A percentile compares a stretch with the other conserved stretches of the same genome.
These are phyloP conservation scores for Heliamphora exappendiculata DNA, from an alignment of 148 eudicot species.

Conservation along the genomic window DNA sequence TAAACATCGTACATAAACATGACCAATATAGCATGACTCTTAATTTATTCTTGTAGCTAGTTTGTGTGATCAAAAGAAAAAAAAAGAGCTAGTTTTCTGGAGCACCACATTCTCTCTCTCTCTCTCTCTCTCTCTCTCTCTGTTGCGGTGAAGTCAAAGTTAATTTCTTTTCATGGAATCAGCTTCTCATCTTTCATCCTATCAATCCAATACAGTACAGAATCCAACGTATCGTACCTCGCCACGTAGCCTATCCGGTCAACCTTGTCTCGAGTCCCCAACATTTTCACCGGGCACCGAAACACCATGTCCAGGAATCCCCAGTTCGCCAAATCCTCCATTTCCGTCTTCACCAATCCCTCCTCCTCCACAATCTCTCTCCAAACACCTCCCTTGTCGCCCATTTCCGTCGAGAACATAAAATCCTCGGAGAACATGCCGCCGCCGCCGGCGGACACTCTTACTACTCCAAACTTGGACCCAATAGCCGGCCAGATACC, in stretches of 20 bases:
- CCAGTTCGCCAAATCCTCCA: conserved; percentile 84
- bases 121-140: conserved; percentile 8
- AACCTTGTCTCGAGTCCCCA: conserved; percentile 51
- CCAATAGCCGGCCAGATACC: conserved; percentile 61
- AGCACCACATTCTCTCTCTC: conserved; percentile 19
- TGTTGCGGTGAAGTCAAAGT: not conserved
- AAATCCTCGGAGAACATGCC: conserved; percentile 32
- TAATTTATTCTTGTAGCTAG: no score
- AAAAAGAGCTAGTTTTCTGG: no score
- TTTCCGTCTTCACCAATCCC: conserved; percentile 41
- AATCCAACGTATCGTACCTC: conserved; percentile 54
- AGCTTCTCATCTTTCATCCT: conserved; percentile 58
- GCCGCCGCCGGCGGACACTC: no score
- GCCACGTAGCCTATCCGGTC: conserved; percentile 50
- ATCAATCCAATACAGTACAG: conserved; percentile 70
- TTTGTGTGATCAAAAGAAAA: no score
- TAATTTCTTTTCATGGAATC: conserved; percentile 40
- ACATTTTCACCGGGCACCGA: conserved; percentile 60
- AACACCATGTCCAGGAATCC: conserved; percentile 60
- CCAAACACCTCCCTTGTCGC: conserved; percentile 56
- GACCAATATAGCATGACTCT: no score
- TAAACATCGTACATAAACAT: no score
- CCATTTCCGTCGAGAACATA: conserved; percentile 37
- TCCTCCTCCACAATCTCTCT: conserved; percentile 51
- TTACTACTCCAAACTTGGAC: conserved; percentile 39